Evolutionary conservation across 108 stramenopile species (phyloP), one percentile per base, ranked within the genome.

Genomic region (Fistulifera solaris): DNA sequence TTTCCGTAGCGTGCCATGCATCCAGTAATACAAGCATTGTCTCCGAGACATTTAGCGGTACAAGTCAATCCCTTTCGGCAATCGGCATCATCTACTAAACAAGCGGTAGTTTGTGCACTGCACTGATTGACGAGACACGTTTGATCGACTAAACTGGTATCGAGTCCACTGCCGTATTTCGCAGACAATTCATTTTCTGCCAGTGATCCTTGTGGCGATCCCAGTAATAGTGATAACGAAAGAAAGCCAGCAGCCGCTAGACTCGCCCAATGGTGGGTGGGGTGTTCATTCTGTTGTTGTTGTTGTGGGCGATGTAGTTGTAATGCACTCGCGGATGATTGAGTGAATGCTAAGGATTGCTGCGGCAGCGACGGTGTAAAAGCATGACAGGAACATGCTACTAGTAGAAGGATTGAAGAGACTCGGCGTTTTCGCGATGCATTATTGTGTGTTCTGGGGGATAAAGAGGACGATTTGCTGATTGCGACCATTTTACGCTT

Each of bases 1-100:
- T 82, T 78, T n/a, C 97, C 97, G 70, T 93, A 98, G 40, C 93
- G 71, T 14, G 97, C 95, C 66, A 98, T 94, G 71, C 97, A 98
- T 3, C 94, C 94, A 12, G 97, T 98, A 39, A 94, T 93, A 58
- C 97, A 98, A 40, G 83, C 55, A 49, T 91, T 91, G 63, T 93
- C 92, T 14, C 91, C 92, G 24, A 90, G 66, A 54, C 92, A 95
- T 58, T 90, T 91, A 52, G 92, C 89, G 1, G 90, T 92, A 71
- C 94, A 96, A 28, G 92, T 92, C 47, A 96, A 56, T 12, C 94
- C 94, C 66, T 95, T 95, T 25, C 87, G 74, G 49, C 92, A 89
- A 31, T 77, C 75, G 14, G 87, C 83, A 62, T 87, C 92, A 45
- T 89, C 86, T 17, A 66, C 77, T 27, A 92, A 59, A 62, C 94